Evolutionary conservation across 2,329 filamentous ascomycete species (phyloP), one percentile per base, ranked within the genome.

Genomic region (Arthrobotrys pseudoclavata): DNA sequence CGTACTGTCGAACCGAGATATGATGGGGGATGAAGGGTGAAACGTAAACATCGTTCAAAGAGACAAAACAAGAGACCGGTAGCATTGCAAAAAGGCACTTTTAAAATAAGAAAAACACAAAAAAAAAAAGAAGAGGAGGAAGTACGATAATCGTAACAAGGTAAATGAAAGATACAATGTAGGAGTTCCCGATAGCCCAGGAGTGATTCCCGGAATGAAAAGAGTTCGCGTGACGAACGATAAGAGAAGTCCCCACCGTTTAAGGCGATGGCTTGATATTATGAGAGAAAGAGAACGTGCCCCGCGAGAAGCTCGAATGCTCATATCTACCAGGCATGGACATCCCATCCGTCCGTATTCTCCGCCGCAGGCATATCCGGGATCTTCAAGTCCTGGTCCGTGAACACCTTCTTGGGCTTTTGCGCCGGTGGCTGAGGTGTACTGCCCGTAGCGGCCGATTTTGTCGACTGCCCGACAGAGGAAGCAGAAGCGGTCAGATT

Each of bases 291-390:
- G 24, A 34, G 26, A 10, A 20, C 37, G 7, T 6, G 62, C 31
- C 13, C 15, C 13, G 55, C 34, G 26, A 47, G 45, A n/a, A n/a
- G n/a, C n/a, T n/a, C n/a, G n/a, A n/a, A n/a, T 24, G 7, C 26
- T 52, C 45, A 71, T 45, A 57, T 24, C 61, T 78, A 72, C 74
- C 74, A 78, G 66, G 61, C 57, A 53, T 78, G 74, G 26, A 68
- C 74, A 34, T 72, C 74, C 74, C 74, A 78, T 26, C 74, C 74
- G 24, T 71, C 67, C 1, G 63, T 53, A 24, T 42, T 67, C 50
- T 71, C 52, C 10, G 55, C 50, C 13, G 61, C 48, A 18, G 67
- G 67, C 74, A 78, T 71, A 34, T 55, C 40, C 24, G 67, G 63
- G n/a, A 78, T 78, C 37, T 69, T 70, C 9, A 72, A n/a, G 20